Percentiles rank a stretch among this genome's conserved stretches.
Conservation (phyloP, 352 stramenopile species). For the Peronospora farinosa region DNA sequence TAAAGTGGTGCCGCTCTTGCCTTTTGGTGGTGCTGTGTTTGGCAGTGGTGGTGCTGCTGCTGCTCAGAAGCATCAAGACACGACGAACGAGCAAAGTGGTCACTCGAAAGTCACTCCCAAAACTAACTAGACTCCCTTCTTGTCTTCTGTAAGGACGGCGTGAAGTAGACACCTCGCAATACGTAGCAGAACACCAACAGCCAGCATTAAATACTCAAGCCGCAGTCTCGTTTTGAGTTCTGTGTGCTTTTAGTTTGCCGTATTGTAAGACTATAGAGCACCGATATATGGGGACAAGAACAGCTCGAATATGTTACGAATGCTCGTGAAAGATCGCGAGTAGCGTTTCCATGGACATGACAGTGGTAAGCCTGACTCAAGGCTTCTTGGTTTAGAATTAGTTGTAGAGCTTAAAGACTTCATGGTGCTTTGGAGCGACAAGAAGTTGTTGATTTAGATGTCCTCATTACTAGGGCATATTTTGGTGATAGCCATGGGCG, state of each 20-base stretch:
- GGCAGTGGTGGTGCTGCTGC: constrained; percentile 5
- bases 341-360: no score
- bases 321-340: no score
- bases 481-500: no score
- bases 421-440: no score
- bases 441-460: no score
- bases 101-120: constrained; percentile 40
- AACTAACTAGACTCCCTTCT: constrained; percentile 19
- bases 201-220: constrained; percentile 14
- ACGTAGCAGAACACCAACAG: constrained; percentile 18
- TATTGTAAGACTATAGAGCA: no score
- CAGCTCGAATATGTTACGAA: no score
- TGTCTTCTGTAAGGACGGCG: constrained; percentile 3
- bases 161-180: constrained; percentile 4
- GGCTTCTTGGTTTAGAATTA: no score
- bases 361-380: no score
- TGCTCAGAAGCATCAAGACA: constrained; percentile 5
- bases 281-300: no score
- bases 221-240: not conserved
- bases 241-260: constrained; percentile 12
- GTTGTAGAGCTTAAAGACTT: no score
- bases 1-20: constrained; percentile 61
- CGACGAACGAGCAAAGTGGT: constrained; percentile 7
- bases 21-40: constrained; percentile 56
- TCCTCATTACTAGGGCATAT: no score